Evolutionary conservation across 2,329 filamentous ascomycete species (phyloP), one percentile per base, ranked within the genome.

Genomic region (Boeremia lycopersici): DNA sequence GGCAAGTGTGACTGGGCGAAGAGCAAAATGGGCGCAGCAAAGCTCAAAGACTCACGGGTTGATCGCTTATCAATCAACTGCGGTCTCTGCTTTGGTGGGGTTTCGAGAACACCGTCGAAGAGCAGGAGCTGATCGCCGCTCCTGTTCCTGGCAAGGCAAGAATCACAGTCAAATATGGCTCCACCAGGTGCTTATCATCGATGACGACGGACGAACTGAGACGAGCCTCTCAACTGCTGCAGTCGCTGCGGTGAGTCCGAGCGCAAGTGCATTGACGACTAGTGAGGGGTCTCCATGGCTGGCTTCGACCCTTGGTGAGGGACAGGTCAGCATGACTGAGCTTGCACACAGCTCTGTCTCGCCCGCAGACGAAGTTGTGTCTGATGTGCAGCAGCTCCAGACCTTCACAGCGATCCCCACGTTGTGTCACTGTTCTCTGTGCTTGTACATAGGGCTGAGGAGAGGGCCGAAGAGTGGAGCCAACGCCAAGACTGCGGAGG

Each of bases 81-180:
- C 48, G 34, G 35, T 28, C 25, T 42, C 15, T 35, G 30, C 36
- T 54, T 17, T 59, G 56, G 61, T 61, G 63, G 63, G 65, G 60
- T 62, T 50, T 50, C 52, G 47, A 62, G 64, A 67, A 67, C 50
- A 55, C 59, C 47, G 43, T 63, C 56, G 62, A 64, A 64, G 36
- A 40, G 33, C 42, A 45, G 40, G 47, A 56, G 53, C 49, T 51
- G 40, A 58, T 61, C 41, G 45, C 46, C 33, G 33, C 36, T 19
- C 54, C 54, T 59, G 62, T 65, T 60, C 62, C 62, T 64, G 59
- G 54, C 48, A 59, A 40, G 54, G 50, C 53, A 39, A 47, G 33
- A 56, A 43, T 42, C 44, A 15, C 44, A 45, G 25, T 28, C 17
- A 29, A 28, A 6, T 12, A 9, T 2, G 43, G 26, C 35, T 43